Percentiles rank a stretch among this genome's conserved stretches.
Conservation (phyloP, 1,284 basidiomycete species). For the Chondrostereum purpureum region DNA sequence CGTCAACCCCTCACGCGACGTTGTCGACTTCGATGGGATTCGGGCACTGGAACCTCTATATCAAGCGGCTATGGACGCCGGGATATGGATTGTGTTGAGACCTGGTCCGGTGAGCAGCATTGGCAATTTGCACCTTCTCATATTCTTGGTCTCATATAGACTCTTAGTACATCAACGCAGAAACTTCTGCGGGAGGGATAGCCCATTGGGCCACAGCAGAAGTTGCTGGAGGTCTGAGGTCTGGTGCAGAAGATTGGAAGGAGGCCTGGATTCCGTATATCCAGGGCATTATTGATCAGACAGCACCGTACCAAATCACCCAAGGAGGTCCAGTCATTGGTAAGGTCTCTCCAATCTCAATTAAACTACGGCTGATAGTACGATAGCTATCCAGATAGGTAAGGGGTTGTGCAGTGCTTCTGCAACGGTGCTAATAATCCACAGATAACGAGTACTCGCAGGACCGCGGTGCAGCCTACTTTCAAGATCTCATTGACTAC, state of each 20-base stretch:
- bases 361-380: conserved; percentile 6
- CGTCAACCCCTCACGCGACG: conserved; percentile 68
- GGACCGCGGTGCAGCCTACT: conserved; percentile 36
- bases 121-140: conserved; percentile 24
- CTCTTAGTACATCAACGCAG: conserved; percentile 64
- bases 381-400: conserved; percentile 37
- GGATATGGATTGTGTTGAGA: conserved; percentile 58
- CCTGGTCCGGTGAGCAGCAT: conserved; percentile 42
- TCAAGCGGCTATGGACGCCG: conserved; percentile 52
- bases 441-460: conserved; percentile 58
- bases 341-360: conserved; percentile 16
- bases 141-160: neutral
- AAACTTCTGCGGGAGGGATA: conserved; percentile 75
- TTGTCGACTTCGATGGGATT: conserved; percentile 65
- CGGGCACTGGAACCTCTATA: conserved; percentile 63
- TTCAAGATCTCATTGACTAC: conserved; percentile 36
- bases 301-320: conserved; percentile 44
- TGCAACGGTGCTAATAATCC: neutral
- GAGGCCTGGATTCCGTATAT: conserved; percentile 51
- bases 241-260: conserved; percentile 54
- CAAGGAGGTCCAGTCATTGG: conserved; percentile 52
- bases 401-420: neutral
- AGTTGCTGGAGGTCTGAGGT: conserved; percentile 59
- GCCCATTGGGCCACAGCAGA: conserved; percentile 71
- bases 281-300: conserved; percentile 36